Evolutionary conservation across 2,329 filamentous ascomycete genomes (phyloP).

Genomic region (Fusarium chuoi): DNA sequence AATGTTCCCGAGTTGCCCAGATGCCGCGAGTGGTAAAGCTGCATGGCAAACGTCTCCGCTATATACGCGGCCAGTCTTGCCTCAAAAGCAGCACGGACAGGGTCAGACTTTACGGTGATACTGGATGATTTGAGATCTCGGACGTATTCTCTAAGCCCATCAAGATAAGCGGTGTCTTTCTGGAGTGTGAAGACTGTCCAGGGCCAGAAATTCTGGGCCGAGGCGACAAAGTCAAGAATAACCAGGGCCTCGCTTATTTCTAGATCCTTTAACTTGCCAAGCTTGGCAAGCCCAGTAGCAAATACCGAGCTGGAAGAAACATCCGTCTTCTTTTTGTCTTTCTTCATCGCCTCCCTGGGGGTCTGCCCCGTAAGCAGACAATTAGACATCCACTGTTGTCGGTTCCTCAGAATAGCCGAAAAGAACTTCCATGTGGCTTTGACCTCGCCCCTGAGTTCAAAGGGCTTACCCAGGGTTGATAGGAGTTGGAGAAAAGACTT

Average conservation of each 20-base stretch:
- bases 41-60: slow-evolving; percentile 89
- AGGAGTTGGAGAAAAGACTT: slow-evolving; percentile 85
- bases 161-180: slow-evolving; percentile 78
- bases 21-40: slow-evolving; percentile 86
- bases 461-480: slow-evolving; percentile 79
- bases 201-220: slow-evolving; percentile 93
- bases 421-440: slow-evolving; percentile 85
- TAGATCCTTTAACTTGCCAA: slow-evolving; percentile 73
- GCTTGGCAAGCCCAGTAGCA: slow-evolving; percentile 74
- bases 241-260: slow-evolving; percentile 74
- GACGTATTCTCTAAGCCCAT: slow-evolving; percentile 76
- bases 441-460: slow-evolving; percentile 72
- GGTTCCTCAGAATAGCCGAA: slow-evolving; percentile 84
- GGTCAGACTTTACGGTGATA: slow-evolving; percentile 64
- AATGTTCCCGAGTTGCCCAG: slow-evolving; percentile 72
- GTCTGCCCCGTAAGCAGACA: slow-evolving; percentile 90
- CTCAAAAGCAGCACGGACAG: slow-evolving; percentile 67
- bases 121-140: slow-evolving; percentile 64
- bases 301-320: slow-evolving; percentile 73
- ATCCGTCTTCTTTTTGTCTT: slow-evolving; percentile 61
- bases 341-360: slow-evolving; percentile 77
- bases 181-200: slow-evolving; percentile 88
- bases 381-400: slow-evolving; percentile 96
- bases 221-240: slow-evolving; percentile 86
- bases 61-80: slow-evolving; percentile 82